Base-by-base conservation (phyloP, 2,329 filamentous ascomycete species). In the Talaromyces sp. region DNA sequence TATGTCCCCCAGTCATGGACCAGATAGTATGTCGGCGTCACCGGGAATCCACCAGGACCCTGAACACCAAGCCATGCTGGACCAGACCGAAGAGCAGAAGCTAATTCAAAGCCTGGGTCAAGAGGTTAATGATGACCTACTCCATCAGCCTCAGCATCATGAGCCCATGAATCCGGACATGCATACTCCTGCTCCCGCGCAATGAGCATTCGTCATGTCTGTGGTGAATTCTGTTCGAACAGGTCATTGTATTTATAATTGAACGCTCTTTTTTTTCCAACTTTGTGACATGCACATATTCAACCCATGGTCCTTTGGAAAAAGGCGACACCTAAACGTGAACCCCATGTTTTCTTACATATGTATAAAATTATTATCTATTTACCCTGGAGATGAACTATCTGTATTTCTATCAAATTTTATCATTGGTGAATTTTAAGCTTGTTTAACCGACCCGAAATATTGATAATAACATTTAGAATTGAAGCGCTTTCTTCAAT, bases 31-130 rank as follows among this genome's bases (percentile, higher is more conserved):
- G 73, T 76, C 75, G 54, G 73, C 73, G 5, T 77, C 75, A 10
- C 74, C 74, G 14, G 69, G 70, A 40, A 65, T 75, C 42, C 71
- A 70, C 6, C 73, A 70, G 4, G 61, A 57, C 28, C 14, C 47
- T 33, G 36, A 54, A 3, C 50, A 52, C 14, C 50, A 74, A 61
- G 64, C 68, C 16, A 64, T 73, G 28, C 71, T 76, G 57, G 76
- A 77, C 44, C 76, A 78, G 63, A 76, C 73, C 1, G 73, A 74
- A 0, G 76, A 79, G 61, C 76, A 78, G 61, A 76, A 76, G 44
- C 62, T 79, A 52, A 78, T 78, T 68, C 76, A 79, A 67, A 78
- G 75, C n/a, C 69, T 79, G 5, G 73, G 72, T 14, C 75, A 78
- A 63, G 76, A 78, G 61, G 73, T 75, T 14, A 75, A 78, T 58